phyloP scores from a whole-genome alignment of 768 basidiomycete species.

The Pleurotus pulmonarius region DNA sequence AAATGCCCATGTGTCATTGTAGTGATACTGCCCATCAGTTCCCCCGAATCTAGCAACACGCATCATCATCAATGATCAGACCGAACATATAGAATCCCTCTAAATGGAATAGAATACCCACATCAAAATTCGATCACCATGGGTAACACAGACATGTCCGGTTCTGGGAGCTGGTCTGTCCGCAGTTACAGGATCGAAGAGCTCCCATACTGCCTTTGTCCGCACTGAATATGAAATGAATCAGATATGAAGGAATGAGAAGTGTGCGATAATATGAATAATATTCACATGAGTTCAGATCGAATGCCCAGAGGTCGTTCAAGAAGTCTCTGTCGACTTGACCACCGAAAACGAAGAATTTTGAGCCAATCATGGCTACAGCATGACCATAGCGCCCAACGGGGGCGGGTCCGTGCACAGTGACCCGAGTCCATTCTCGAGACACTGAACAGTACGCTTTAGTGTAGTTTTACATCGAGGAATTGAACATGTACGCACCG shows the following conservation, averaged over 20 bases:
- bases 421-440: slow-evolving; percentile 91
- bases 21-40: slow-evolving; percentile 97
- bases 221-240: slow-evolving; percentile 52
- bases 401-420: slow-evolving; percentile 73
- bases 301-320: slow-evolving; percentile 95
- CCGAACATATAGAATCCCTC: slow-evolving; percentile 7
- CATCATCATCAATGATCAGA: slow-evolving; percentile 6
- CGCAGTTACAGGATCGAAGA: slow-evolving; percentile 54
- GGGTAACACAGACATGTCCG: slow-evolving; percentile 85
- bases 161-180: slow-evolving; percentile 80
- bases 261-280: neutral
- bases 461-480: neutral
- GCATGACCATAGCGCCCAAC: slow-evolving; percentile 94
- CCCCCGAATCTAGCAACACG: slow-evolving; percentile 76
- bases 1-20: slow-evolving; percentile 98
- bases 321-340: slow-evolving; percentile 94
- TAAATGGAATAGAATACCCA: slow-evolving; percentile 33
- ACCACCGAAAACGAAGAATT: slow-evolving; percentile 94
- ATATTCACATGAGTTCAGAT: slow-evolving; percentile 84
- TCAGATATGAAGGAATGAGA: neutral
- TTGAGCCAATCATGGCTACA: slow-evolving; percentile 85
- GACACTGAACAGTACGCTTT: slow-evolving; percentile 51
- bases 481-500: slow-evolving; percentile 49
- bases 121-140: slow-evolving; percentile 82
- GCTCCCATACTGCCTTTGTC: slow-evolving; percentile 81